Base-by-base conservation (phyloP, 2,329 filamentous ascomycete genomes). In the Calonectria henricotiae region DNA sequence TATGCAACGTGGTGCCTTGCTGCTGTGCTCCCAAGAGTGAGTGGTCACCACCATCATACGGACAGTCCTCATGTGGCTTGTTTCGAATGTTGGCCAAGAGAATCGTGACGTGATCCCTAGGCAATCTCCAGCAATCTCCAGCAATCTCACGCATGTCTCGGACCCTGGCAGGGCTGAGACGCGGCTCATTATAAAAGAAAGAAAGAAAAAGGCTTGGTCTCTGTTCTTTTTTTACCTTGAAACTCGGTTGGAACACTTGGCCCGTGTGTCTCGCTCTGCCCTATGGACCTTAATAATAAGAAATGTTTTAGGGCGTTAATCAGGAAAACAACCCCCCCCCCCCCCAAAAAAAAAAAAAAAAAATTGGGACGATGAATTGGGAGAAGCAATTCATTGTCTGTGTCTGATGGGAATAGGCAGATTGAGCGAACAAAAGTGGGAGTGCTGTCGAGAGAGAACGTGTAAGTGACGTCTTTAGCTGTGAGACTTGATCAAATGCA, bases 161-260 rank as follows among this genome's bases (percentile, higher is more conserved):
- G 27, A 27, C 60, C 65, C 66, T 11, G 37, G 60, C 32, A 39
- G 13, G 39, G 49, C 37, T 63, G 66, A 64, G 49, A 68, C 41
- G 49, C 12, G 20, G 43, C n/a, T 39, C 11, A 55, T 37, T 12
- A 3, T 1, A 20, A 5, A 20, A 20, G 7, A 17, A 47, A 15
- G 3, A 17, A 25, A 27, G 25, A 47, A 47, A 55, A 55, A 55
- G 20, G 30, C 35, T 47, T 55, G 32, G 51, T 32, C 32, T 55
- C n/a, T 23, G 23, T 55, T 17, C 7, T 30, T 27, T 55, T 32
- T 15, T 39, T 55, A 55, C 32, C n/a, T 35, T 17, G 27, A 23
- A 23, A 55, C 49, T 32, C n/a, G 49, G n/a, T 17, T 55, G 49
- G 27, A 32, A 20, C 32, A 55, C 32, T 32, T 55, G 49, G 49